Evolutionary conservation across 1,284 basidiomycete genomes (phyloP).

Genomic region (Phylloboletellus chloephorus): DNA sequence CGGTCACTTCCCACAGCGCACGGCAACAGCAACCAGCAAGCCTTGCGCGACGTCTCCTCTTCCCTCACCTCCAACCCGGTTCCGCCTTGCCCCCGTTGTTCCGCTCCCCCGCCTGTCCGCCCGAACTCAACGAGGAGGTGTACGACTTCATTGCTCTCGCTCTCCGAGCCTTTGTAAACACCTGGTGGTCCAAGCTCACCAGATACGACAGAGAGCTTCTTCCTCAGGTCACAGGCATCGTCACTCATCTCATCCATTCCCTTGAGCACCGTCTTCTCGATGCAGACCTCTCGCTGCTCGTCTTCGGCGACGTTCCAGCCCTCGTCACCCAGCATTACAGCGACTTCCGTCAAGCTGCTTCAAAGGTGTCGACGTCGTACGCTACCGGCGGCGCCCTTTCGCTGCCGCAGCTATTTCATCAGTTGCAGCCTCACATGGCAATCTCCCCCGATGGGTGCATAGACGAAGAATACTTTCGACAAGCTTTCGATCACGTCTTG

Average conservation of each 20-base stretch:
- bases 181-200: slow-evolving; percentile 80
- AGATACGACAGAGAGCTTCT: slow-evolving; percentile 78
- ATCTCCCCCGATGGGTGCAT: slow-evolving; percentile 56
- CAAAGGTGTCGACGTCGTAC: slow-evolving; percentile 62
- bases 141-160: slow-evolving; percentile 76
- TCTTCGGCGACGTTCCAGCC: slow-evolving; percentile 56
- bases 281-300: slow-evolving; percentile 52
- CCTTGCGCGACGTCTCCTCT: slow-evolving; percentile 57
- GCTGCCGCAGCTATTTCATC: slow-evolving; percentile 65
- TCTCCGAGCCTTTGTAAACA: slow-evolving; percentile 67
- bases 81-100: slow-evolving; percentile 53
- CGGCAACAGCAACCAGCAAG: slow-evolving; percentile 19
- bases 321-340: slow-evolving; percentile 66
- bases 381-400: slow-evolving; percentile 57
- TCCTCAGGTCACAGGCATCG: slow-evolving; percentile 58
- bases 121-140: slow-evolving; percentile 59
- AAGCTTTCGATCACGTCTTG: slow-evolving; percentile 67
- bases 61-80: slow-evolving; percentile 47
- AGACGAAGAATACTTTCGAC: slow-evolving; percentile 72
- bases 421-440: slow-evolving; percentile 75
- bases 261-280: slow-evolving; percentile 55
- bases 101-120: slow-evolving; percentile 35
- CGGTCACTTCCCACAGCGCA: slow-evolving; percentile 17
- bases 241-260: slow-evolving; percentile 52
- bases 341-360: slow-evolving; percentile 64